Evolutionary conservation across 768 basidiomycete species (phyloP), one percentile per base, ranked within the genome.

Genomic region (Termitomyces sp.): DNA sequence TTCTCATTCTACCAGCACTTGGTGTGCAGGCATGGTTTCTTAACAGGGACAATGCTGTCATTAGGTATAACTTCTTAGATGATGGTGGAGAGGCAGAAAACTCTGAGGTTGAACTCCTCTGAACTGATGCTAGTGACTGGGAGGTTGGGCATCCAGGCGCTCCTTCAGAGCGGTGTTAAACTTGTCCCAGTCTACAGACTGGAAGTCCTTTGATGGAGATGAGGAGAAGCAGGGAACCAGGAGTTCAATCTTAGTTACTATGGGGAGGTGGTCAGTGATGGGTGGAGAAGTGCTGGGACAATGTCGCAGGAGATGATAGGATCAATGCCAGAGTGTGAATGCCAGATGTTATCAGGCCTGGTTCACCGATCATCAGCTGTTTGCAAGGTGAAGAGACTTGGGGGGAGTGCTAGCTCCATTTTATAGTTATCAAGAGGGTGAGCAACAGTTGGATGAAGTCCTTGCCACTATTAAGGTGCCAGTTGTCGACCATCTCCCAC

Each of bases 191-290:
- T n/a, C n/a, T n/a, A n/a, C n/a, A n/a, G n/a, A 35, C 0, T 57
- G 44, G 57, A 61, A 76, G 59, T 71, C 67, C 12, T 51, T 48
- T 9, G 40, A 9, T 2, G 51, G 56, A 9, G 45, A 17, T 3
- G 21, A 12, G 0, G 53, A 11, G 2, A 47, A 32, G 5, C 29
- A 3, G 6, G 58, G 23, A 0, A 61, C 10, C 0, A 49, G 41
- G 1, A 71, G 23, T 5, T 69, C 63, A 0, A 76, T 9, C 2
- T 42, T 41, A 0, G 65, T 69, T n/a, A 66, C 25, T 4, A 76
- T 67, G 0, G 73, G 75, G 14, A 72, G 59, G 49, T 76, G 74
- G 64, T 77, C 73, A 0, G 73, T 67, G 0, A 57, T 57, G 0
- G 63, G 54, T 1, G 68, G 69, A 0, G 58, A 0, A 47, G 46